These are phyloP conservation scores for Pseudogymnoascus sp. DNA, from an alignment of 2,329 filamentous ascomycete genomes.

Conservation along the genomic window DNA sequence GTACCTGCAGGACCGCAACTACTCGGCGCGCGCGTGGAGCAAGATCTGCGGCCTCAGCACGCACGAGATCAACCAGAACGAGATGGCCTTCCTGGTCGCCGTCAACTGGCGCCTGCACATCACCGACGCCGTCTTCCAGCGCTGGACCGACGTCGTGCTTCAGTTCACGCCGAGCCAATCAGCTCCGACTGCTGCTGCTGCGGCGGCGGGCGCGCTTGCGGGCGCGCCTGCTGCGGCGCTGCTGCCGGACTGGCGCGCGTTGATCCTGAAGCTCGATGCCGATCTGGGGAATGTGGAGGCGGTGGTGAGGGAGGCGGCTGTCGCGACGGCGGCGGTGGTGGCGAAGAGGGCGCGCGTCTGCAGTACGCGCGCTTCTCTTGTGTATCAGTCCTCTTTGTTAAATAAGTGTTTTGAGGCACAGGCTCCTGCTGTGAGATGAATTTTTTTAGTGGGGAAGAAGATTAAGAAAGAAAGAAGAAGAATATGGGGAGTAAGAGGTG, in stretches of 20 bases:
- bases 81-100: constrained; percentile 80
- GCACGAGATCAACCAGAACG: constrained; percentile 91
- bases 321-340: not conserved
- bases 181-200: too few species aligned
- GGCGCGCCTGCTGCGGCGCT: not conserved
- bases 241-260: constrained; percentile 30
- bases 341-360: not conserved
- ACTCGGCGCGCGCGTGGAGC: constrained; percentile 94
- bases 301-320: not conserved
- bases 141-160: constrained; percentile 88
- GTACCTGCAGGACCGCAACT: constrained; percentile 96
- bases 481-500: not conserved
- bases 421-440: not conserved
- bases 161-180: constrained; percentile 59
- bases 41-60: constrained; percentile 97
- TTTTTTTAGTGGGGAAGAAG: too few species aligned
- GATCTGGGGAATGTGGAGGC: constrained; percentile 49
- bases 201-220: not conserved
- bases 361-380: not conserved
- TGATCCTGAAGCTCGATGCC: constrained; percentile 45
- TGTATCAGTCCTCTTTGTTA: not conserved
- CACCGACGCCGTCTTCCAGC: constrained; percentile 76
- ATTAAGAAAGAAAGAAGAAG: not conserved
- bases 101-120: constrained; percentile 96
- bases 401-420: not conserved